Evolutionary conservation across 2,329 filamentous ascomycete species (phyloP).

Genomic region (Rhinocladiella similis): DNA sequence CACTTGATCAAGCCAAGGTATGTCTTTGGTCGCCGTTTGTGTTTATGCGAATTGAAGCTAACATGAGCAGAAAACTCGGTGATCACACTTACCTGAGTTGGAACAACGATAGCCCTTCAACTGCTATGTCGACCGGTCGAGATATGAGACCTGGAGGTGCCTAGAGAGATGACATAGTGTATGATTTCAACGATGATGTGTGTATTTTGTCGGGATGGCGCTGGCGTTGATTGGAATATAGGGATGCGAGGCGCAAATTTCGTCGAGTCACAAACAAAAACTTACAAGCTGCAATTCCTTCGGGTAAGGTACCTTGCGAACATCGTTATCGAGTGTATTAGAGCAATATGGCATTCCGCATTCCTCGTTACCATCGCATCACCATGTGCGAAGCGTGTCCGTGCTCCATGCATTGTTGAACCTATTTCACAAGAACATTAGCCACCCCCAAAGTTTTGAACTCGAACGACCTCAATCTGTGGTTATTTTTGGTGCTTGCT

Average conservation of each 20-base stretch:
- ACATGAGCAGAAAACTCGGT: conserved; percentile 76
- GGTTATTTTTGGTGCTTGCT: too few relatives aligned
- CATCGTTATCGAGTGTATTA: too few relatives aligned
- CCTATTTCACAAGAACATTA: not conserved
- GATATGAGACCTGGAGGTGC: conserved; percentile 49
- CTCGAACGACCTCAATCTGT: too few relatives aligned
- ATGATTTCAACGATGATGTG: conserved; percentile 21
- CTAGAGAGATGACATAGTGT: conserved; percentile 8
- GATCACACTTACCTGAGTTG: conserved; percentile 97
- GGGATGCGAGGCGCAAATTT: conserved; percentile 4
- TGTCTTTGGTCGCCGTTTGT: conserved; percentile 34
- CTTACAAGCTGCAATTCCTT: not conserved
- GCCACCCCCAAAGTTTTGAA: not conserved
- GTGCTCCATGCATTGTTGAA: not conserved
- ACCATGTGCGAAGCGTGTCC: not conserved
- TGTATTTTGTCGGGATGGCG: not conserved
- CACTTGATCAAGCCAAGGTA: conserved; percentile 90
- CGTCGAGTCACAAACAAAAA: not conserved
- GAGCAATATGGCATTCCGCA: not conserved
- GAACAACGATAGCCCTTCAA: conserved; percentile 69
- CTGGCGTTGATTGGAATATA: conserved; percentile 17
- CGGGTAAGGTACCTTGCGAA: not conserved
- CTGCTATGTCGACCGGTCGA: conserved; percentile 56
- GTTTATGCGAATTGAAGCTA: conserved; percentile 3
- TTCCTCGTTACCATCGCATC: not conserved